These are phyloP conservation scores for Harringtonia lauricola DNA, from an alignment of 2,329 filamentous ascomycete species.

Conservation along the genomic window DNA sequence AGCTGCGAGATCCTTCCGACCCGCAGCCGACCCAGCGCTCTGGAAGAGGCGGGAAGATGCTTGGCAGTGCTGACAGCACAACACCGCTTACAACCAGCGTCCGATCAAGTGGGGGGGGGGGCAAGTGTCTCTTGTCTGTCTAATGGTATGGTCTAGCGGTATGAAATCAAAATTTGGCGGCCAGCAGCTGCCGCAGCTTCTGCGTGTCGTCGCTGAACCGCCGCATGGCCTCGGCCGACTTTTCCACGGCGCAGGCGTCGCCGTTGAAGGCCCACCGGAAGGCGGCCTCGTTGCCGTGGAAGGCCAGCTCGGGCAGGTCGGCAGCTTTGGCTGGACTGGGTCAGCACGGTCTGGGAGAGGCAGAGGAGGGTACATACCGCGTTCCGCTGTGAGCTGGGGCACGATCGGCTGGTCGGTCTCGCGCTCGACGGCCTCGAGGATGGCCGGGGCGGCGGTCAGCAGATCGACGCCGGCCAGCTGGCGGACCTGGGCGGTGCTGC, in stretches of 20 bases:
- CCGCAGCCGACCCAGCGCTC: no score
- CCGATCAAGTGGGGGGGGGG: no score
- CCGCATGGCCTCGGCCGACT: conserved; percentile 69
- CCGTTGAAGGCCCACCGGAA: conserved; percentile 79
- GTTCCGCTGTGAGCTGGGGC: conserved; percentile 55
- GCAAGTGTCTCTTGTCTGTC: no score
- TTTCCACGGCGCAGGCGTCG: conserved; percentile 69
- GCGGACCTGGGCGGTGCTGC: conserved; percentile 42
- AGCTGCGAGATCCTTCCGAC: no score
- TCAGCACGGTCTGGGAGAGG: neutral
- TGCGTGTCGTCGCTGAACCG: conserved; percentile 68
- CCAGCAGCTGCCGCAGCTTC: conserved; percentile 59
- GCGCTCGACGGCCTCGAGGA: conserved; percentile 59
- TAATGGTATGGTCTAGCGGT: no score
- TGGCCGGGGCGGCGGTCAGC: conserved; percentile 35
- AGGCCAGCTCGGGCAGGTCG: conserved; percentile 56
- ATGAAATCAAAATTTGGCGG: neutral
- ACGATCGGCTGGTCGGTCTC: conserved; percentile 53
- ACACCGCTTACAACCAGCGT: no score
- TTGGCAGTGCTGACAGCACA: no score
- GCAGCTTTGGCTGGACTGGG: conserved; percentile 24
- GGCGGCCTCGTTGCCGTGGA: conserved; percentile 56
- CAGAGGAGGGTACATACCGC: conserved; percentile 24
- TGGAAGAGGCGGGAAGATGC: no score
- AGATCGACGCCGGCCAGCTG: conserved; percentile 70